Percentiles rank a stretch among this genome's conserved stretches.
phyloP scores from a whole-genome alignment of 176 grass and related monocot genomes.

The Miscanthus lutarioriparius region DNA sequence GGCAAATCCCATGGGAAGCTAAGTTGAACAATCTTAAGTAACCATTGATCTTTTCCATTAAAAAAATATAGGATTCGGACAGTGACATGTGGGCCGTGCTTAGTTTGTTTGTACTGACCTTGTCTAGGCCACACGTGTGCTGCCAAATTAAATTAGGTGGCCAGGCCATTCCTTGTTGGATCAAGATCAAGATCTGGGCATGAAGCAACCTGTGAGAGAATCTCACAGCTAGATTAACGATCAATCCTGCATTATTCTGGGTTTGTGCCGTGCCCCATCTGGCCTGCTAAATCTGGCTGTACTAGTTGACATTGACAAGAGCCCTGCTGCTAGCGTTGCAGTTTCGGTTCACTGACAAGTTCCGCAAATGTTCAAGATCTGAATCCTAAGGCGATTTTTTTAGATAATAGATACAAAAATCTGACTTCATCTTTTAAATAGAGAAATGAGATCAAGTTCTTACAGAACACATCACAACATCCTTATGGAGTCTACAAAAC shows the following conservation, averaged over 20 bases:
- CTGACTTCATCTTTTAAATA: no score
- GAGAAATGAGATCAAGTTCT: no score
- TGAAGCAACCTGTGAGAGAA: slow-evolving; percentile 24
- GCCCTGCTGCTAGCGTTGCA: background rate
- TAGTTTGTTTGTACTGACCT: background rate
- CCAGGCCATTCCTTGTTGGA: slow-evolving; percentile 15
- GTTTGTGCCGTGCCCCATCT: background rate
- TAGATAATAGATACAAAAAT: no score
- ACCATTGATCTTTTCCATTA: background rate
- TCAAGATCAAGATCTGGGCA: slow-evolving; percentile 31
- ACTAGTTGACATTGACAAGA: background rate
- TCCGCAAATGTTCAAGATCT: no score
- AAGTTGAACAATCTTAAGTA: background rate
- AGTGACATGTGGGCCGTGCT: background rate
- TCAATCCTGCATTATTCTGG: background rate
- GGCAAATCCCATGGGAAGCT: background rate
- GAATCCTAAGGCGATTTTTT: no score
- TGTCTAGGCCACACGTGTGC: background rate
- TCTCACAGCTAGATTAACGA: slow-evolving; percentile 22
- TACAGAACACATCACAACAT: no score
- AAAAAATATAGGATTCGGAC: background rate
- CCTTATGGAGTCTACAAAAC: no score
- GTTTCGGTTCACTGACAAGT: no score
- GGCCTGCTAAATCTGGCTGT: background rate
- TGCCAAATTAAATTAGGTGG: slow-evolving; percentile 13